phyloP scores from a whole-genome alignment of 768 basidiomycete genomes.

The Rhizopogon vulgaris region DNA sequence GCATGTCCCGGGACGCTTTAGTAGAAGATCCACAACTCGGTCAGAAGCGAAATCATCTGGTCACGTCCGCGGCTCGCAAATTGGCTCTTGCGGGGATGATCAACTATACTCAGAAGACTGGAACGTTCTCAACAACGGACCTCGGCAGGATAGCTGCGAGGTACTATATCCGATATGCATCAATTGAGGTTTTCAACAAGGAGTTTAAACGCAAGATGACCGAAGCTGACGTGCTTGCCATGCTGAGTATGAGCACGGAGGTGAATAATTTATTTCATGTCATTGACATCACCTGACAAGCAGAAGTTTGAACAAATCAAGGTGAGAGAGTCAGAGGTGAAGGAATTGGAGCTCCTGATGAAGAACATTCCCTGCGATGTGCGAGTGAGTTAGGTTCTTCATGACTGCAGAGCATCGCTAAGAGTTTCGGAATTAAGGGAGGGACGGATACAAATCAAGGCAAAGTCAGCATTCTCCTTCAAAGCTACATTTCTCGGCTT shows the following conservation, averaged over 20 bases:
- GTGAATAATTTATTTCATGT: conserved; percentile 32
- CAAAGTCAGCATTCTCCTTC: conserved; percentile 94
- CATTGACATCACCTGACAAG: background rate
- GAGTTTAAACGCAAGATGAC: conserved; percentile 78
- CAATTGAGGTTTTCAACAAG: conserved; percentile 82
- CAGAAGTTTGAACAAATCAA: conserved; percentile 90
- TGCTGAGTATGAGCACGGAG: conserved; percentile 90
- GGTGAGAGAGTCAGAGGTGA: conserved; percentile 81
- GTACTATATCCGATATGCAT: conserved; percentile 86
- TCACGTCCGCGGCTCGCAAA: conserved; percentile 56
- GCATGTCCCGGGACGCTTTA: conserved; percentile 64
- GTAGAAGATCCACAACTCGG: conserved; percentile 70
- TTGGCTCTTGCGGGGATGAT: conserved; percentile 80
- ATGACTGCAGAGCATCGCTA: background rate
- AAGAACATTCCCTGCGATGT: conserved; percentile 74
- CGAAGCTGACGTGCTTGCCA: conserved; percentile 83
- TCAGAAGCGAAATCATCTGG: conserved; percentile 61
- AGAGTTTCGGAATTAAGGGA: conserved; percentile 36
- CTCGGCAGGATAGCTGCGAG: conserved; percentile 94
- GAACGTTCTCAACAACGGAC: conserved; percentile 72
- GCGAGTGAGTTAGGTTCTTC: conserved; percentile 40
- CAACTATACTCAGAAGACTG: conserved; percentile 52
- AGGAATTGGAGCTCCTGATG: conserved; percentile 72
- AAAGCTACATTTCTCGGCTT: conserved; percentile 78
- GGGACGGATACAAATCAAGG: conserved; percentile 59